Percentiles rank a stretch among this genome's conserved stretches.
These are phyloP conservation scores for Porphyrellus cyaneotinctus DNA, from an alignment of 768 basidiomycete species.

Conservation along the genomic window DNA sequence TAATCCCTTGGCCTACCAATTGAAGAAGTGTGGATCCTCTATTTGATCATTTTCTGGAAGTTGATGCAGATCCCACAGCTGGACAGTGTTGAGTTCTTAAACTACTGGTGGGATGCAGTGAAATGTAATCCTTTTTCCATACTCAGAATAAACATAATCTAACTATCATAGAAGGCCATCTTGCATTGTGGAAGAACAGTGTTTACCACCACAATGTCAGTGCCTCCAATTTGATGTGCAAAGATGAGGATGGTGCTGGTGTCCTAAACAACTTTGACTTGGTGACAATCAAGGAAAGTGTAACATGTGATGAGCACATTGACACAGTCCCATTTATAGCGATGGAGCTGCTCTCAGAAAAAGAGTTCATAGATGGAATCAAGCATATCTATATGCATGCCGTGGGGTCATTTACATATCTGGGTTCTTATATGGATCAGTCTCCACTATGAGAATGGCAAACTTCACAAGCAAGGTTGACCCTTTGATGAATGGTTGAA, in stretches of 20 bases:
- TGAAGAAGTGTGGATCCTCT: not conserved
- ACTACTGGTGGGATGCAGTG: not conserved
- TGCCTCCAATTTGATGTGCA: conserved; percentile 1
- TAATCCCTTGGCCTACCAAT: not conserved
- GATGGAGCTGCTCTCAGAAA: not conserved
- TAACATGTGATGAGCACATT: not conserved
- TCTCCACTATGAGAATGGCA: not conserved
- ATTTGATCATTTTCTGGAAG: not conserved
- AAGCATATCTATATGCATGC: not conserved
- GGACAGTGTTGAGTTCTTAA: not conserved
- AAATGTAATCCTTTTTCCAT: not conserved
- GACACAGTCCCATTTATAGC: not conserved
- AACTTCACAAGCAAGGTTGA: not conserved
- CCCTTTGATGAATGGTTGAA: too few species aligned
- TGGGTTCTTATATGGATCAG: not conserved
- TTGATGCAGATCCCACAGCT: not conserved
- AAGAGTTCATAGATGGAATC: not conserved
- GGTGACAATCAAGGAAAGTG: not conserved
- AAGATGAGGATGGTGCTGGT: not conserved
- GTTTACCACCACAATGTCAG: not conserved
- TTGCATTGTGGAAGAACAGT: not conserved
- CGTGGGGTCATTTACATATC: not conserved
- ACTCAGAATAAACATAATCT: not conserved
- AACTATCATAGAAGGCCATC: not conserved
- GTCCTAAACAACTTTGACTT: conserved; percentile 1